phyloP scores from a whole-genome alignment of 352 stramenopile species.

The Phytophthora brassicae region DNA sequence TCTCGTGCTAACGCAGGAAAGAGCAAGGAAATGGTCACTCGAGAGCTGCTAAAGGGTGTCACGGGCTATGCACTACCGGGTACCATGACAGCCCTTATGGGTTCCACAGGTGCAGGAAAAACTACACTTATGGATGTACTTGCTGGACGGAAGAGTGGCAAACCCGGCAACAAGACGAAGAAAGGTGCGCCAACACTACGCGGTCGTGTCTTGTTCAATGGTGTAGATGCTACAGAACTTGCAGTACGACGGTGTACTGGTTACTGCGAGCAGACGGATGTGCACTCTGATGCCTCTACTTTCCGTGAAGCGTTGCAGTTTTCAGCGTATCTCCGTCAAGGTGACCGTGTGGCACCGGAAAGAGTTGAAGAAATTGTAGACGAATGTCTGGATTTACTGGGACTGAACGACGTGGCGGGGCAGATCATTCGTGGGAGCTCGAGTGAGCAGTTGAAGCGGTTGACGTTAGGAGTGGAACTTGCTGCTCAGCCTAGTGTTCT shows the following conservation, averaged over 20 bases:
- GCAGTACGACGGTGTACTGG: constrained; percentile 49
- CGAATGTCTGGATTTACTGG: constrained; percentile 88
- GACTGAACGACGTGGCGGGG: constrained; percentile 51
- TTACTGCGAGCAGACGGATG: constrained; percentile 87
- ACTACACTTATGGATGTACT: constrained; percentile 94
- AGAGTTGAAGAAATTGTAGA: constrained; percentile 42
- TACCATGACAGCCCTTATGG: constrained; percentile 90
- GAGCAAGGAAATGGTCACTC: constrained; percentile 51
- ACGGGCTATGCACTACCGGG: constrained; percentile 75
- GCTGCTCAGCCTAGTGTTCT: constrained; percentile 48
- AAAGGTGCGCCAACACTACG: constrained; percentile 22
- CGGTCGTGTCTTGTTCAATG: constrained; percentile 83
- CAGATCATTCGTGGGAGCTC: constrained; percentile 45
- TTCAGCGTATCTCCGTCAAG: constrained; percentile 78
- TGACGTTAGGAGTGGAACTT: constrained; percentile 53
- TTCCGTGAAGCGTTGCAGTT: constrained; percentile 91
- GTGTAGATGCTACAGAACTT: constrained; percentile 70
- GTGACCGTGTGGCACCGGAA: constrained; percentile 27
- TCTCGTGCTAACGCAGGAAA: constrained; percentile 42
- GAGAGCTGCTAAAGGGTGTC: constrained; percentile 77
- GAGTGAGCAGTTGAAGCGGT: constrained; percentile 48
- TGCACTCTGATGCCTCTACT: constrained; percentile 85
- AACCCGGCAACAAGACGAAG: constrained; percentile 17
- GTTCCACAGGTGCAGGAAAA: constrained; percentile 76
- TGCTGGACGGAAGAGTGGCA: constrained; percentile 87